Base-by-base conservation (phyloP, 495 filamentous ascomycete genomes). In the Friedmanniomyces simplex region DNA sequence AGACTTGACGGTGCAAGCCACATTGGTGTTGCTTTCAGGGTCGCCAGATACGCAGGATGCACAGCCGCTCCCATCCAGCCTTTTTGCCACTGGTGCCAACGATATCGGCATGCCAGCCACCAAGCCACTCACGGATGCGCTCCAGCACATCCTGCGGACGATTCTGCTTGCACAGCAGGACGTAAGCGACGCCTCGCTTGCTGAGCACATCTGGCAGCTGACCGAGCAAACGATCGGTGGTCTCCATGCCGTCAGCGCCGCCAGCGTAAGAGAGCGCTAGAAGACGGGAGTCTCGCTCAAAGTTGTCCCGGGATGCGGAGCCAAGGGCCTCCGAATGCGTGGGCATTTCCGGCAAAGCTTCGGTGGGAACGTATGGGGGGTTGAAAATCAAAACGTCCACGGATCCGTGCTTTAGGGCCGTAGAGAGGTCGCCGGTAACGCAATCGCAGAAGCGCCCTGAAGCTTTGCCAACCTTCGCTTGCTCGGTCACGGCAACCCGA, bases 381-480 rank as follows among this genome's bases (percentile, higher is more conserved):
- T 98, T 98, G 77, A 97, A 97, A 32, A 98, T 77, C 28, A 97
- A 74, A 22, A 98, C 78, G 67, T 97, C 93, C 0, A 95, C 80
- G 36, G 67, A 65, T 2, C 76, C 70, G 0, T 70, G 61, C 1
- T 77, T 73, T 6, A 96, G 55, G 1, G 83, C 71, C 13, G 76
- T 66, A 10, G 74, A 71, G 0, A 98, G 76, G 63, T 96, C 85
- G 4, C 78, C 82, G 18, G 78, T 80, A 11, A 87, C 45, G 18
- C 82, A 76, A 21, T 79, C 81, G 1, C 89, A 73, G 61, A 83
- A 83, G 10, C 66, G 48, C 7, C 54, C 55, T n/a, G 42, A 7
- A 8, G 8, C 1, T 1, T 41, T 22, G 1, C 18, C 14, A 21
- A 4, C 12, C 10, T 37, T 14, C 21, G 14, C 13, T 13, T 48